Base-by-base conservation (phyloP, 768 basidiomycete species). In the Boletus rufocinnamomeus region DNA sequence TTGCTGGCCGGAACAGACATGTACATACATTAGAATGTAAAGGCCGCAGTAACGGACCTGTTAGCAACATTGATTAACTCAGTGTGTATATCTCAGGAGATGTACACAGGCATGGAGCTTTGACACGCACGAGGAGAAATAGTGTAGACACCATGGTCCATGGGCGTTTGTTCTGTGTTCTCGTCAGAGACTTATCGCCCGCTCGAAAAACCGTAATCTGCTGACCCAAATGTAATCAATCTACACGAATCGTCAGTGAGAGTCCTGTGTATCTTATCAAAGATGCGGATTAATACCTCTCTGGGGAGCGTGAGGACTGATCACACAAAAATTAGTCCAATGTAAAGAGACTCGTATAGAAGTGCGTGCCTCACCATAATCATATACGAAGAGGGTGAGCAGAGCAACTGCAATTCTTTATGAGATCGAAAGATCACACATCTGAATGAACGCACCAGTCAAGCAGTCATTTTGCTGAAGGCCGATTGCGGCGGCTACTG, bases 11-110 rank as follows among this genome's bases (percentile, higher is more conserved):
- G 16, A 19, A 35, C 27, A 35, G 16, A 30, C 25, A 2, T 19
- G 5, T 25, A 43, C 56, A n/a, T 35, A 66, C 64, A 40, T n/a
- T 23, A 50, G 30, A 7, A 13, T 14, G 10, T 47, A 59, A 23
- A 59, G 57, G 14, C 64, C 60, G 7, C 16, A 25, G 25, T 66
- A 66, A 21, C 64, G 64, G 21, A 49, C 28, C 64, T 65, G 34
- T 25, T 21, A 8, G 6, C 3, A 10, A 21, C 7, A 4, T 23
- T 0, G 37, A 21, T 61, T 11, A 40, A 23, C 17, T 10, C 14
- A 1, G 57, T 3, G 9, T n/a, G n/a, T 21, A 0, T 34, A 13
- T 14, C 1, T 32, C 3, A 13, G 3, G 30, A 32, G 4, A 23
- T 23, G 13, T 17, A 9, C 21, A 11, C 21, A 25, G 21, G 13